Percentiles rank a stretch among this genome's conserved stretches.
phyloP scores from a whole-genome alignment of 345 rosid species.

The Toxicodendron radicans region DNA sequence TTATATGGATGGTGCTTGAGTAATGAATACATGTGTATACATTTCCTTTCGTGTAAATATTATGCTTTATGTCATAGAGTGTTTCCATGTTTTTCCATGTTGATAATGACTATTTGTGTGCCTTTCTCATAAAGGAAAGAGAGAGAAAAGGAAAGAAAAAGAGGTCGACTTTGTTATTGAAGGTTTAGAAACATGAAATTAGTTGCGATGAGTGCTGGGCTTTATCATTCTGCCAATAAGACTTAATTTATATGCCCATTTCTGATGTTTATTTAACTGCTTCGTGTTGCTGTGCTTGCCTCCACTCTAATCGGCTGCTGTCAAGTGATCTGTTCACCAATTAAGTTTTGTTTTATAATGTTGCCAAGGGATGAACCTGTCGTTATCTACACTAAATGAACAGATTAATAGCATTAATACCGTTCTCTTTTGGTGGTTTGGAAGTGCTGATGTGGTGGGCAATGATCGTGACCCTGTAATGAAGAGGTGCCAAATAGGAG shows the following conservation, averaged over 20 bases:
- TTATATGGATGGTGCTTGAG: not conserved
- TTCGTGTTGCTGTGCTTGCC: conserved; percentile 4
- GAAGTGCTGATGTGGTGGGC: not conserved
- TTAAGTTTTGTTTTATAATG: not conserved
- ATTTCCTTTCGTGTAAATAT: not conserved
- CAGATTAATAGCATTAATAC: not conserved
- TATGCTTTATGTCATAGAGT: not conserved
- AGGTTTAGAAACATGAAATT: not conserved
- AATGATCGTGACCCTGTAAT: not conserved
- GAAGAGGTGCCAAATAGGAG: not conserved
- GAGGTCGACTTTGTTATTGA: not conserved
- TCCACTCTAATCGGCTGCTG: not conserved
- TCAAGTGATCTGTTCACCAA: not conserved
- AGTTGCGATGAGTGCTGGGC: not conserved
- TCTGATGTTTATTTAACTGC: conserved; percentile 18
- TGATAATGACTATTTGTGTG: not conserved
- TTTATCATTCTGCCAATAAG: conserved; percentile 5
- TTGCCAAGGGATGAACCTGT: conserved; percentile 6
- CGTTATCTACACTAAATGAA: conserved; percentile 1
- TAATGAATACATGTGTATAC: not conserved
- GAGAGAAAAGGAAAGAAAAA: not conserved
- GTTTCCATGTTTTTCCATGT: not conserved
- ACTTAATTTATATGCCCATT: conserved; percentile 9
- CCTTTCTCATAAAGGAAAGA: not conserved
- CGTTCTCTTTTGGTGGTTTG: not conserved